These are phyloP conservation scores for Melocanna baccifera DNA, from an alignment of 176 grass and related monocot species.

Conservation along the genomic window DNA sequence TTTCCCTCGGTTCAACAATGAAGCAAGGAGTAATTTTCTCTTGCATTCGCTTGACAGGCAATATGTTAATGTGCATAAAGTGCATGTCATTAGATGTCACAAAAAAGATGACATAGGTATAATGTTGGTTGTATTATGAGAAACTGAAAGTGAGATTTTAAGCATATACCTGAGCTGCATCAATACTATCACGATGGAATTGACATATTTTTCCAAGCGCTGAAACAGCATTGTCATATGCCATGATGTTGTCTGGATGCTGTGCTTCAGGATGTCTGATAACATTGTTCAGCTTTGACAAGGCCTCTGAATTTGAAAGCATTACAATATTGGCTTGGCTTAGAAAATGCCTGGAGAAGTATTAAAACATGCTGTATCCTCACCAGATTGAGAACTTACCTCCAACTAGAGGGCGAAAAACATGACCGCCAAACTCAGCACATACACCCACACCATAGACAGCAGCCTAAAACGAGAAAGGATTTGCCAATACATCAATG, in stretches of 20 bases:
- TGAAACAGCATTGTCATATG: conserved; percentile 95
- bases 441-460: conserved; percentile 98
- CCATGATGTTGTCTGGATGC: conserved; percentile 81
- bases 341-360: not conserved
- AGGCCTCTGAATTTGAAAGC: conserved; percentile 61
- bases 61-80: not conserved
- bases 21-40: not conserved
- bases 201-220: conserved; percentile 95
- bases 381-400: conserved; percentile 37
- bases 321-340: not conserved
- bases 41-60: conserved; percentile 10
- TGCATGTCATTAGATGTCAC: not conserved
- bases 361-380: not conserved
- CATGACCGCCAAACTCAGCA: conserved; percentile 84
- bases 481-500: not conserved
- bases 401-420: conserved; percentile 88
- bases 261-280: conserved; percentile 79
- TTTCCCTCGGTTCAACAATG: not conserved
- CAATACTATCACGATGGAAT: conserved; percentile 76
- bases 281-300: conserved; percentile 88
- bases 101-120: not conserved
- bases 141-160: not conserved
- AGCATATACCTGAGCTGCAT: conserved; percentile 69
- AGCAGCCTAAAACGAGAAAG: conserved; percentile 58
- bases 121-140: not conserved